These are phyloP conservation scores for Kuraishia capsulata DNA, from an alignment of 805 yeast species.

Conservation along the genomic window DNA sequence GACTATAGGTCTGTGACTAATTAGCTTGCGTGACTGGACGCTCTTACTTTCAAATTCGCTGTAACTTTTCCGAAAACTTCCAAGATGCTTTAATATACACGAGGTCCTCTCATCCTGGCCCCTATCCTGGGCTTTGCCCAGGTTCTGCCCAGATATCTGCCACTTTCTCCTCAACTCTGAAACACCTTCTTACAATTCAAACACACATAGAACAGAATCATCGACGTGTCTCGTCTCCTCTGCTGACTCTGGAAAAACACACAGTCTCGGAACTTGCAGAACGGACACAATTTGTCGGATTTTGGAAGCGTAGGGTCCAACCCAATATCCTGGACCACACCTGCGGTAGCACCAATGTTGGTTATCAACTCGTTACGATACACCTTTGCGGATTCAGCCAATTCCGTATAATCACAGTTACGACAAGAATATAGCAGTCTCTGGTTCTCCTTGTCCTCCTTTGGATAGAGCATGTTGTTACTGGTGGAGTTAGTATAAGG, in stretches of 20 bases:
- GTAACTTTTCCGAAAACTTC: too few relatives aligned
- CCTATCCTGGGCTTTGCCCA: too few relatives aligned
- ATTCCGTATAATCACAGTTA: slow-evolving; percentile 88
- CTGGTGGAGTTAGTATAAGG: slow-evolving; percentile 17
- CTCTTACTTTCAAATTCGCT: too few relatives aligned
- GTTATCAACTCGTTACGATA: slow-evolving; percentile 90
- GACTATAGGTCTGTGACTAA: too few relatives aligned
- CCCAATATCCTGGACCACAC: slow-evolving; percentile 93
- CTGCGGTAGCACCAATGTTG: slow-evolving; percentile 92
- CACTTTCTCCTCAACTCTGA: not conserved
- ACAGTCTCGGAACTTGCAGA: slow-evolving; percentile 79
- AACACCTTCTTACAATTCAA: slow-evolving; percentile 75
- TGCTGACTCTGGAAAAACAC: slow-evolving; percentile 97
- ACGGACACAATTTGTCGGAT: slow-evolving; percentile 88
- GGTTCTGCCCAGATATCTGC: too few relatives aligned
- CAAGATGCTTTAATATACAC: too few relatives aligned
- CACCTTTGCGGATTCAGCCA: slow-evolving; percentile 80
- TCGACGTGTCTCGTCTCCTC: slow-evolving; percentile 87
- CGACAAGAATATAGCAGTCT: slow-evolving; percentile 85
- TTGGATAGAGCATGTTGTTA: slow-evolving; percentile 97
- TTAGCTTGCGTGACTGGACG: too few relatives aligned
- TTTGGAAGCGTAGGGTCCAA: slow-evolving; percentile 97
- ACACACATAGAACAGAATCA: slow-evolving; percentile 92
- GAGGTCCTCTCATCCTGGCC: too few relatives aligned
- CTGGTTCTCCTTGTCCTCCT: slow-evolving; percentile 79